These are phyloP conservation scores for Russula earlei DNA, from an alignment of 768 basidiomycete species.

Conservation along the genomic window DNA sequence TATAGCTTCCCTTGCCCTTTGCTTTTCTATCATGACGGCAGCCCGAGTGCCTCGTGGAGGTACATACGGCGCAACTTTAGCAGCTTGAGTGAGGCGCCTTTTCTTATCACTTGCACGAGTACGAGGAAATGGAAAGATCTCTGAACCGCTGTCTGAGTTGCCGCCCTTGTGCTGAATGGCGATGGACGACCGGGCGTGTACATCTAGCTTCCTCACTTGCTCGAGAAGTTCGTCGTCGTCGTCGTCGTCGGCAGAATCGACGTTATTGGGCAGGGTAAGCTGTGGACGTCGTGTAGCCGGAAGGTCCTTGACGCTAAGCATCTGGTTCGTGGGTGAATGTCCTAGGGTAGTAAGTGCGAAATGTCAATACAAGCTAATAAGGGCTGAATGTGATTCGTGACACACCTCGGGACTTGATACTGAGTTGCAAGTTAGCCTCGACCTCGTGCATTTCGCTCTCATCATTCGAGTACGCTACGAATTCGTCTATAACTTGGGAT, in stretches of 20 bases:
- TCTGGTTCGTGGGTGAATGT: neutral
- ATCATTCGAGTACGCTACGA: neutral
- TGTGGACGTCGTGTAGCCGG: neutral
- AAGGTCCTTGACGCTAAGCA: neutral
- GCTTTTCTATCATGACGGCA: neutral
- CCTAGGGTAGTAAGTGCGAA: neutral
- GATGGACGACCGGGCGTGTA: no score
- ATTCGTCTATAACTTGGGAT: conserved; percentile 1
- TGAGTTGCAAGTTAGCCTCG: neutral
- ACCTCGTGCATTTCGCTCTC: conserved; percentile 12
- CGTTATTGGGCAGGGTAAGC: neutral
- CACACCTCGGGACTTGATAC: neutral
- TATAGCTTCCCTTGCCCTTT: neutral
- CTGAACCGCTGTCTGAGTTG: neutral
- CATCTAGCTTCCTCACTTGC: neutral
- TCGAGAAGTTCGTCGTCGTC: neutral
- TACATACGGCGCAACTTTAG: conserved; percentile 1
- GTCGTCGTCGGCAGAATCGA: neutral
- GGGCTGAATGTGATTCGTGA: neutral
- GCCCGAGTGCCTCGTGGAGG: conserved; percentile 12
- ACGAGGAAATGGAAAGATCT: conserved; percentile 2
- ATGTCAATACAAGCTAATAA: neutral
- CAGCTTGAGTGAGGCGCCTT: neutral
- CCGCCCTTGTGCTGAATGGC: neutral
- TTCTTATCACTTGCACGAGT: conserved; percentile 8